Base-by-base conservation (phyloP, 2,329 filamentous ascomycete genomes). In the Teratosphaeria destructans region DNA sequence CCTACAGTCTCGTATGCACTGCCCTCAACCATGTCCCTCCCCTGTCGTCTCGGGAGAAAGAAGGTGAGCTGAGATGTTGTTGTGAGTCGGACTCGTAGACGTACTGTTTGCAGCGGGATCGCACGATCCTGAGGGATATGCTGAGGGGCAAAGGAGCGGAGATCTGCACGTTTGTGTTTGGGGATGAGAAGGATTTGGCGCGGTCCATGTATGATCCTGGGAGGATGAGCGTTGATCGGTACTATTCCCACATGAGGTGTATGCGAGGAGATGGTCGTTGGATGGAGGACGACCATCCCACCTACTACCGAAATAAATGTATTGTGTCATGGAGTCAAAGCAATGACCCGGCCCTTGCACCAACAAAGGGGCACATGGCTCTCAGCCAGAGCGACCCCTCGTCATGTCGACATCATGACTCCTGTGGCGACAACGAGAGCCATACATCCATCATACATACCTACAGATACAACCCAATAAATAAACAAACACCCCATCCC, bases 101-200 rank as follows among this genome's bases (percentile, higher is more conserved):
- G 12, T 78, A 78, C 61, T 77, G 77, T 62, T 68, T 78, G 3
- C 65, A 73, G 57, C 71, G 76, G 14, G 77, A 78, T 60, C 72
- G 74, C 32, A 76, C 73, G 56, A 75, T 75, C 56, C 72, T 78
- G 57, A 72, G 74, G 56, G 76, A 79, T 62, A 78, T 78, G 65
- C 67, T 78, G 64, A 74, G 75, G 59, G 76, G 76, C 23, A 73
- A 76, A 58, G 52, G 43, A 16, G 76, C 75, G 8, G 68, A 72
- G 56, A 69, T 78, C 37, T 78, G 77, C 68, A 78, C 75, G 11
- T 78, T 78, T 65, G 75, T 77, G 58, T 79, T 79, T 62, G 72
- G 72, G 55, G 76, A 78, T 63, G 78, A 78, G 60, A 70, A 73
- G 57, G 70, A 72, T n/a, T 72, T 78, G 57, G 76, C 76, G 32